A percentile compares a stretch with the other conserved stretches of the same genome.
Evolutionary conservation across 2,329 filamentous ascomycete genomes (phyloP).

Genomic region (Aspergillus aculeatus): DNA sequence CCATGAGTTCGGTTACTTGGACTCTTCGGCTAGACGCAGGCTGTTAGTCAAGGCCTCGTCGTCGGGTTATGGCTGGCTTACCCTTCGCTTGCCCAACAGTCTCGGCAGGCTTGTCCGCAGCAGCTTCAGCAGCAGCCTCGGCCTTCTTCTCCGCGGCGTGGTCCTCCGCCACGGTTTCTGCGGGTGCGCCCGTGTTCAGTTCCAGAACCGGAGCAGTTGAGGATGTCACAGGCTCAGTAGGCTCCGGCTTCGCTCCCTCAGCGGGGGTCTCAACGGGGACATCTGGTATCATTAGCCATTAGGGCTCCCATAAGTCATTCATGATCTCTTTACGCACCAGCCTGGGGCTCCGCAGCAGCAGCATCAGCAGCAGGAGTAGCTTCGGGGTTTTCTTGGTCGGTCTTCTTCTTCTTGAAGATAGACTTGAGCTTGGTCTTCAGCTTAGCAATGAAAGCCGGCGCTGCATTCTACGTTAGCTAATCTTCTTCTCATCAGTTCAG

Average conservation of each 20-base stretch:
- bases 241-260: slow-evolving; percentile 5
- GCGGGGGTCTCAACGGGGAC: slow-evolving; percentile 10
- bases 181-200: slow-evolving; percentile 10
- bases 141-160: slow-evolving; percentile 6
- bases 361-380: slow-evolving; percentile 12
- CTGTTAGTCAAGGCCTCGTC: slow-evolving; percentile 6
- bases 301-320: neutral
- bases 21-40: slow-evolving; percentile 8
- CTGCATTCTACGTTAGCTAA: slow-evolving; percentile 14
- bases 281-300: neutral
- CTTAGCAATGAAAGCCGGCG: slow-evolving; percentile 32
- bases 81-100: slow-evolving; percentile 12
- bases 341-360: slow-evolving; percentile 13
- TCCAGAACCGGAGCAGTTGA: neutral
- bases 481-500: neutral
- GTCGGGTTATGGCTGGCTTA: slow-evolving; percentile 5
- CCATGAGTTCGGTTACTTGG: slow-evolving; percentile 11
- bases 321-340: slow-evolving; percentile 14
- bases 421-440: slow-evolving; percentile 35
- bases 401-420: slow-evolving; percentile 36
- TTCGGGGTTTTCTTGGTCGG: slow-evolving; percentile 14
- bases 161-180: slow-evolving; percentile 9
- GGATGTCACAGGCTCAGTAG: neutral
- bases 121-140: slow-evolving; percentile 8
- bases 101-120: slow-evolving; percentile 15